Evolutionary conservation across 202 grass and related monocot genomes (phyloP), one percentile per base, ranked within the genome.

Genomic region (Elaeis oleifera): DNA sequence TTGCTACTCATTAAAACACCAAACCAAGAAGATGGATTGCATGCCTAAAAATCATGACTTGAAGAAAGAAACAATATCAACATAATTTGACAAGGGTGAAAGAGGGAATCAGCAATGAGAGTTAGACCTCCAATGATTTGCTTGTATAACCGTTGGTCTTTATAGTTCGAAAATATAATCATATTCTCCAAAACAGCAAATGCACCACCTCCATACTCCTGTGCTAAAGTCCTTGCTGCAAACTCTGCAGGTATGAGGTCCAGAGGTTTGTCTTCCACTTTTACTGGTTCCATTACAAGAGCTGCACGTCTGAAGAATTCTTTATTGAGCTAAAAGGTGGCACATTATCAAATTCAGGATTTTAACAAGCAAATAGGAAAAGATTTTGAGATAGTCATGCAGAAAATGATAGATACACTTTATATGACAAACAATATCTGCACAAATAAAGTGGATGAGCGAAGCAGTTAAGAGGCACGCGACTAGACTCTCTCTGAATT

Each of bases 101-200:
- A 9, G 8, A 23, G 7, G 7, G 22, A 18, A 23, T 18, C 19
- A 9, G 19, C 18, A 21, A 14, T 23, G 56, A 25, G 16, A 18
- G 14, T 60, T 68, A 74, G 79, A 96, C 91, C 81, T 84, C 77
- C 71, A 58, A 71, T 59, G n/a, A n/a, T 18, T 69, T 85, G 72
- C 72, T 88, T 83, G 81, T 96, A 96, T 5, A 96, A 71, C 64
- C 87, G 71, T 60, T 90, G 91, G 68, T 96, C 91, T 65, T 83
- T 81, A 69, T 90, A 96, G 65, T 96, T 96, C 4, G 91, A 96
- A 76, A 96, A 90, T 74, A 96, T 56, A 77, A 90, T 61, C 17
- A 79, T 70, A 70, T 70, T 80, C 36, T 90, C 85, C 23, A 76
- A 69, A 68, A 85, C 75, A 9, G 91, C 67, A 83, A 96, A 82